Percentiles rank a stretch among this genome's conserved stretches.
phyloP scores from a whole-genome alignment of 2,329 filamentous ascomycete genomes.

The Neofusicoccum sp. region DNA sequence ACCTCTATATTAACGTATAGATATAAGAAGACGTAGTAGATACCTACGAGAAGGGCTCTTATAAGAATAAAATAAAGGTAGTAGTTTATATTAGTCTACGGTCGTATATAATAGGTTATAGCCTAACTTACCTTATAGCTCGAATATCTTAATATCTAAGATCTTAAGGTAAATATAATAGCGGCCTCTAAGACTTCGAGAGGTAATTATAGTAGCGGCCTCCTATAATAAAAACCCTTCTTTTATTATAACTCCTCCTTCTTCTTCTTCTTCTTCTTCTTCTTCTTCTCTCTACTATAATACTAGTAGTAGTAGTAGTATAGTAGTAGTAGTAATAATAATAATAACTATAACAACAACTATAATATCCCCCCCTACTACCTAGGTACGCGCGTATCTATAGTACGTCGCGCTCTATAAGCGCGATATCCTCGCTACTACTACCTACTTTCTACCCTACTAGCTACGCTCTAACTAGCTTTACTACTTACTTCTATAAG shows the following conservation, averaged over 20 bases:
- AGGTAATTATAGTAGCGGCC: slow-evolving; percentile 1
- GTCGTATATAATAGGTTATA: not conserved
- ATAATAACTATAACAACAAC: not conserved
- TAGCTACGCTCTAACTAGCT: not conserved
- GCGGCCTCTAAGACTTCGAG: not conserved
- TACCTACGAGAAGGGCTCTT: not conserved
- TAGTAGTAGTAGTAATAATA: not conserved
- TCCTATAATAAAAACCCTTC: no score
- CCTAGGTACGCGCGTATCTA: no score
- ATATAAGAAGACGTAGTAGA: not conserved
- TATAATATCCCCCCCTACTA: no score
- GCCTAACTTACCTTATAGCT: not conserved
- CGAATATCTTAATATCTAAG: not conserved
- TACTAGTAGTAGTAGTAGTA: no score
- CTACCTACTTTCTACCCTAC: not conserved
- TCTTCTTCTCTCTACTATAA: no score
- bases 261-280: no score
- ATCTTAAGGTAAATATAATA: not conserved
- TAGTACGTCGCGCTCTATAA: no score
- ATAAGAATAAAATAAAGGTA: not conserved
- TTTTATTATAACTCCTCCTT: no score
- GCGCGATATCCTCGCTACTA: not conserved
- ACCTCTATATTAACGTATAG: no score
- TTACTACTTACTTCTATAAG: not conserved
- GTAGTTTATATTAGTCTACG: no score